Percentiles rank a stretch among this genome's conserved stretches.
These are phyloP conservation scores for Paramecium primaurelia DNA, from an alignment of 73 alveolate species.

Conservation along the genomic window DNA sequence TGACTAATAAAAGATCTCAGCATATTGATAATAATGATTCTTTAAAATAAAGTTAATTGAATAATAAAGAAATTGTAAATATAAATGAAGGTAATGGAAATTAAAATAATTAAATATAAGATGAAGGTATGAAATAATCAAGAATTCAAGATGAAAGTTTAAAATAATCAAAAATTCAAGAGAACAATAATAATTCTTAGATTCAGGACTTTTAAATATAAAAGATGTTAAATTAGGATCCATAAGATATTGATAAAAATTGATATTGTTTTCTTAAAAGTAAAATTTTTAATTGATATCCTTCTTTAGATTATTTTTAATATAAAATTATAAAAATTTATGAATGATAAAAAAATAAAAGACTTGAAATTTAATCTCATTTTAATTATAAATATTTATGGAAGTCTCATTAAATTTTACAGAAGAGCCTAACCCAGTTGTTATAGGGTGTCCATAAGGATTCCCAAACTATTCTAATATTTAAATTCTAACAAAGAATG, in stretches of 20 bases:
- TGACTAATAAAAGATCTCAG: background rate
- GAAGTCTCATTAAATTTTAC: background rate
- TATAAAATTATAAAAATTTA: background rate
- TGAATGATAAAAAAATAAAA: background rate
- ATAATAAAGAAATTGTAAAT: background rate
- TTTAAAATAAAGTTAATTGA: background rate
- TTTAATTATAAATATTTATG: background rate
- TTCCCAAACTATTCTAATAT: background rate
- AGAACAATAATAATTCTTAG: background rate
- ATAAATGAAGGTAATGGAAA: background rate
- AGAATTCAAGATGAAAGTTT: background rate
- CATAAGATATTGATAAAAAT: background rate
- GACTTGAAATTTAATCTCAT: background rate
- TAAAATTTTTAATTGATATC: background rate
- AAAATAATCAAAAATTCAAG: background rate
- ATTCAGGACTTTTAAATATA: background rate
- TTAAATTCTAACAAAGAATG: background rate
- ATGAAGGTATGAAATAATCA: background rate
- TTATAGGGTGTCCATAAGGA: background rate
- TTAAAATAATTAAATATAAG: background rate
- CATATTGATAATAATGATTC: background rate
- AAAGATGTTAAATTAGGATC: background rate
- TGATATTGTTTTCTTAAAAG: background rate
- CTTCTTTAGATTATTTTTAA: background rate
- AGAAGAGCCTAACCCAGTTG: background rate